Evolutionary conservation across 116 monocot genomes (phyloP).

Genomic region (Posidonia oceanica): DNA sequence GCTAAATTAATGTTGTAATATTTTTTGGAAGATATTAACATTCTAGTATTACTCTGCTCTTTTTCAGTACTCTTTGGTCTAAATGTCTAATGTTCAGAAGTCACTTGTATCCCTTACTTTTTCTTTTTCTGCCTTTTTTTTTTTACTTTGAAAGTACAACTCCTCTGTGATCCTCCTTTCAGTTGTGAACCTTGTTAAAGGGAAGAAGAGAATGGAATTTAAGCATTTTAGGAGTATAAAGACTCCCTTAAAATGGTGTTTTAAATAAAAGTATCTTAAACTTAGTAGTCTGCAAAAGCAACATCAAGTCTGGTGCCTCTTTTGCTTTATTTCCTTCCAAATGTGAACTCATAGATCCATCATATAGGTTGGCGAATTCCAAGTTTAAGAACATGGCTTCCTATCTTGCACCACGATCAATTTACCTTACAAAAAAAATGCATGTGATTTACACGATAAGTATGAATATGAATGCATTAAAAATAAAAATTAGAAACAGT

Average conservation of each 20-base stretch:
- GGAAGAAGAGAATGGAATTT: neutral
- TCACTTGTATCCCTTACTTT: neutral
- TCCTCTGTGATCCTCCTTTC: neutral
- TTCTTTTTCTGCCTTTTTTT: neutral
- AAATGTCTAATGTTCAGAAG: too few relatives aligned
- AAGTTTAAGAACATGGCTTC: too few relatives aligned
- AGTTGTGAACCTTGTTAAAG: conserved; percentile 1
- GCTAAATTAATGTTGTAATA: too few relatives aligned
- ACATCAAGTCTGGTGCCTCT: neutral
- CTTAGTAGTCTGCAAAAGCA: too few relatives aligned
- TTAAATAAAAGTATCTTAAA: too few relatives aligned
- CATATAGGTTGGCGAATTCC: neutral
- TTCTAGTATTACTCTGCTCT: too few relatives aligned
- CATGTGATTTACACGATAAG: too few relatives aligned
- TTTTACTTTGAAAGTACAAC: neutral
- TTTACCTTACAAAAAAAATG: too few relatives aligned
- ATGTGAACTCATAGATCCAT: neutral
- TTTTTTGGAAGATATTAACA: too few relatives aligned
- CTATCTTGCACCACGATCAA: too few relatives aligned
- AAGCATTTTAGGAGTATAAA: neutral
- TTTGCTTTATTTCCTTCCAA: neutral
- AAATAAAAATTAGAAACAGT: neutral
- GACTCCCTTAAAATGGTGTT: neutral
- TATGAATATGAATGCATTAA: too few relatives aligned
- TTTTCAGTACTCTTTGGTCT: too few relatives aligned